phyloP scores from a whole-genome alignment of 768 basidiomycete species.

The Pleurotus tuber-regium region DNA sequence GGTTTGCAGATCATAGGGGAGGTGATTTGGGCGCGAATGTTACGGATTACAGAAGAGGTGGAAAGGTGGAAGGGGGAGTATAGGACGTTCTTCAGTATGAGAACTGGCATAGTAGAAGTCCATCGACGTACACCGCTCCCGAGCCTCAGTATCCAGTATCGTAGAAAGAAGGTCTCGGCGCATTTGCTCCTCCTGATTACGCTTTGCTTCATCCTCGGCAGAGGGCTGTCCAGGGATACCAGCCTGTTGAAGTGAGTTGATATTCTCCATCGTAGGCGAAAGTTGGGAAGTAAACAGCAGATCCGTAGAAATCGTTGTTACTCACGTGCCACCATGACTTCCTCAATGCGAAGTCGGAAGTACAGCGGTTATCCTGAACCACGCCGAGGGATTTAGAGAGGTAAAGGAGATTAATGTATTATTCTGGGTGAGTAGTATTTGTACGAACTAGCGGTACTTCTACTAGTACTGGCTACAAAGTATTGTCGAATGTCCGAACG shows the following conservation, averaged over 20 bases:
- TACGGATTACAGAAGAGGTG: background rate
- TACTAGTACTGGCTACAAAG: background rate
- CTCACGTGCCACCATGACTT: too few relatives aligned
- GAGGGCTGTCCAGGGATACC: background rate
- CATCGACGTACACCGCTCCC: constrained; percentile 67
- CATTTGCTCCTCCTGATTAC: constrained; percentile 71
- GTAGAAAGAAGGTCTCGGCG: constrained; percentile 75
- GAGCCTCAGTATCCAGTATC: constrained; percentile 71
- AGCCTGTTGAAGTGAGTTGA: constrained; percentile 2
- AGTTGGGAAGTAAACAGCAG: background rate
- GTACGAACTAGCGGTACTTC: background rate
- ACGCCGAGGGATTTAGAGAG: too few relatives aligned
- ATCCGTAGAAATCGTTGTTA: background rate
- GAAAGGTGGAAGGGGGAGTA: too few relatives aligned
- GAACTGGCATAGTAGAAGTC: background rate
- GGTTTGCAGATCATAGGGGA: background rate
- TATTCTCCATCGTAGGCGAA: background rate
- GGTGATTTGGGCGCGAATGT: background rate
- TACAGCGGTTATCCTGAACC: background rate
- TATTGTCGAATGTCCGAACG: constrained; percentile 1
- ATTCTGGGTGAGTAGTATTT: background rate
- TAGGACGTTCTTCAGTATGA: background rate
- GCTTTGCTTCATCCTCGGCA: constrained; percentile 50
- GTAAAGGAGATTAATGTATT: too few relatives aligned
- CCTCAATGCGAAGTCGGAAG: background rate